Conservation (phyloP, 2,329 filamentous ascomycete species). For the Grosmannia huntii region DNA sequence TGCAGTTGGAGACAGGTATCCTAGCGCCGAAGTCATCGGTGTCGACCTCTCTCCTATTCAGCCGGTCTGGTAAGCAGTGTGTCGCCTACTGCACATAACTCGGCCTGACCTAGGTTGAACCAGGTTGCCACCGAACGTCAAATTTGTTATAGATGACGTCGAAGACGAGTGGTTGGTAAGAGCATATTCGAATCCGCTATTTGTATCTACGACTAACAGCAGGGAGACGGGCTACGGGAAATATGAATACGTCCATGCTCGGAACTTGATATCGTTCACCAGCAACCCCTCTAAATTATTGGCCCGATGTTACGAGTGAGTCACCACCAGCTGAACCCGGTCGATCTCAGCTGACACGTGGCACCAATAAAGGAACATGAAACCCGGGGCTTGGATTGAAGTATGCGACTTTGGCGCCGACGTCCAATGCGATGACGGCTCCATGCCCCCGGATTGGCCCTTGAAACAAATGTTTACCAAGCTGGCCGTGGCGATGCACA, state of each 20-base stretch:
- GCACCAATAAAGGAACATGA: conserved; percentile 24
- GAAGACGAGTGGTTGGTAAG: conserved; percentile 32
- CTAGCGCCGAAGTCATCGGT: conserved; percentile 7
- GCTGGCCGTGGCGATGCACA: conserved; percentile 14
- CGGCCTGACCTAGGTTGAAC: conserved; percentile 9
- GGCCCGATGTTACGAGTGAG: conserved; percentile 5
- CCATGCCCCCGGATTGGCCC: conserved; percentile 26
- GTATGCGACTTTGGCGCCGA: conserved; percentile 31
- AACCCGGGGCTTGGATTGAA: conserved; percentile 34
- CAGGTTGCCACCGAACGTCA: conserved; percentile 27
- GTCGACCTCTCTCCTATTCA: conserved; percentile 28
- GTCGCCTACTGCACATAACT: conserved; percentile 18
- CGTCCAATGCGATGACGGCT: conserved; percentile 28
- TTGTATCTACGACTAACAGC: background rate
- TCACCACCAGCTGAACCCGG: background rate
- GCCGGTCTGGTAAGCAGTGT: conserved; percentile 29
- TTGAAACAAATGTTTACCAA: conserved; percentile 19
- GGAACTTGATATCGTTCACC: conserved; percentile 25
- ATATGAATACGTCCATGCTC: conserved; percentile 44
- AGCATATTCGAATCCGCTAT: conserved; percentile 26
- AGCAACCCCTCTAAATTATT: conserved; percentile 20
- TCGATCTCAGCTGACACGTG: background rate
- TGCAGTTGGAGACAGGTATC: conserved; percentile 5
- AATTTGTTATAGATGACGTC: conserved; percentile 18
- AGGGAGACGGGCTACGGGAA: conserved; percentile 19